Conservation (phyloP, 2,329 filamentous ascomycete genomes). For the Hypomyces rosellus region DNA sequence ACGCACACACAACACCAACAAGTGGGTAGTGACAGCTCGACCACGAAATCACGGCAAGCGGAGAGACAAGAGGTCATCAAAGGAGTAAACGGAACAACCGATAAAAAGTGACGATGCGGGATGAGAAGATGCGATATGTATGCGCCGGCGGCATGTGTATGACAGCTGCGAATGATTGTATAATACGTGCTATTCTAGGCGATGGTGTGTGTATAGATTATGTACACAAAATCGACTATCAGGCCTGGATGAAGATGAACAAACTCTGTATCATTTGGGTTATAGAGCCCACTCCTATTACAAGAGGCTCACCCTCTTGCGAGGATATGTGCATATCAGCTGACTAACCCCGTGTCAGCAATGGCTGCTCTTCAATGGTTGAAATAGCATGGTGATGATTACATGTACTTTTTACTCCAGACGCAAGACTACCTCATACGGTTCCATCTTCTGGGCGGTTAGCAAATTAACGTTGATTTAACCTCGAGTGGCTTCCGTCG, state of each 20-base stretch:
- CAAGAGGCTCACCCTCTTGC: too few relatives aligned
- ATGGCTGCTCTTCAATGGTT: background rate
- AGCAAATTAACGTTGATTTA: conserved; percentile 6
- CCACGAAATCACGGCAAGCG: conserved; percentile 88
- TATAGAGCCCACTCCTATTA: too few relatives aligned
- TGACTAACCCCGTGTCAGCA: background rate
- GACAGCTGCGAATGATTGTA: conserved; percentile 24
- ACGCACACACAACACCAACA: conserved; percentile 82
- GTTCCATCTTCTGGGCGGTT: background rate
- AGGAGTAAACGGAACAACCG: conserved; percentile 14
- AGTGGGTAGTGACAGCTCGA: conserved; percentile 78
- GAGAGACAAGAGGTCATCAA: conserved; percentile 52
- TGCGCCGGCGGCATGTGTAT: conserved; percentile 23
- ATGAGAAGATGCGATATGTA: conserved; percentile 12
- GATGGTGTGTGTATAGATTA: background rate
- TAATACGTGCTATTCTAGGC: conserved; percentile 28
- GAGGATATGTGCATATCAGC: too few relatives aligned
- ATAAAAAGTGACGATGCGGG: background rate
- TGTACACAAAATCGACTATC: background rate
- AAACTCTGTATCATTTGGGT: too few relatives aligned
- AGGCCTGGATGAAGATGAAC: too few relatives aligned
- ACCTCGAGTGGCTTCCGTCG: background rate
- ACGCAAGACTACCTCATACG: background rate
- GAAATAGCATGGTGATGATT: too few relatives aligned
- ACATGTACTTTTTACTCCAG: too few relatives aligned